These are phyloP conservation scores for Annulohypoxylon moriforme DNA, from an alignment of 495 filamentous ascomycete species.

Conservation along the genomic window DNA sequence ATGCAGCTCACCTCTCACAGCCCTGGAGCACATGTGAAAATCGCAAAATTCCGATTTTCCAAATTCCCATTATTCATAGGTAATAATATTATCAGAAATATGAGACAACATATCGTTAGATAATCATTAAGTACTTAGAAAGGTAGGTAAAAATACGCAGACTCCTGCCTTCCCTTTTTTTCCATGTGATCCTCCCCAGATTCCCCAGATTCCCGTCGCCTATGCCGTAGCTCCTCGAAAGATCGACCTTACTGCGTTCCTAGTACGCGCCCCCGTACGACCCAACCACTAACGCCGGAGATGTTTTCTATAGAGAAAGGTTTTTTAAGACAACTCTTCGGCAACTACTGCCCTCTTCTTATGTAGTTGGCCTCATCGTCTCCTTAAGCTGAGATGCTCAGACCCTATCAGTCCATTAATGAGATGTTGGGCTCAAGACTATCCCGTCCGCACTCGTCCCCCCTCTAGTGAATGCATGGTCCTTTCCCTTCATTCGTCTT, in stretches of 20 bases:
- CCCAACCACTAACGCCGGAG: slow-evolving; percentile 13
- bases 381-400: neutral
- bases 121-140: neutral
- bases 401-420: neutral
- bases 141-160: neutral
- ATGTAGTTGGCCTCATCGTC: neutral
- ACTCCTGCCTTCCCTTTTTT: slow-evolving; percentile 2
- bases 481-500: neutral
- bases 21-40: neutral
- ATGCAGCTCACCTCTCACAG: slow-evolving; percentile 13
- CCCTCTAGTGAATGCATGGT: neutral
- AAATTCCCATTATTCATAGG: neutral
- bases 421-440: neutral
- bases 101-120: neutral
- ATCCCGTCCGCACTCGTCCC: neutral
- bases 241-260: slow-evolving; percentile 18
- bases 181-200: slow-evolving; percentile 1
- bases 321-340: slow-evolving; percentile 33
- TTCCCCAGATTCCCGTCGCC: neutral
- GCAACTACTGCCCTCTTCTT: slow-evolving; percentile 8
- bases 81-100: neutral
- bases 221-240: neutral
- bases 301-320: slow-evolving; percentile 21
- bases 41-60: neutral
- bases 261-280: slow-evolving; percentile 1